These are phyloP conservation scores for Pterulicium gracile DNA, from an alignment of 1,284 basidiomycete genomes.

Conservation along the genomic window DNA sequence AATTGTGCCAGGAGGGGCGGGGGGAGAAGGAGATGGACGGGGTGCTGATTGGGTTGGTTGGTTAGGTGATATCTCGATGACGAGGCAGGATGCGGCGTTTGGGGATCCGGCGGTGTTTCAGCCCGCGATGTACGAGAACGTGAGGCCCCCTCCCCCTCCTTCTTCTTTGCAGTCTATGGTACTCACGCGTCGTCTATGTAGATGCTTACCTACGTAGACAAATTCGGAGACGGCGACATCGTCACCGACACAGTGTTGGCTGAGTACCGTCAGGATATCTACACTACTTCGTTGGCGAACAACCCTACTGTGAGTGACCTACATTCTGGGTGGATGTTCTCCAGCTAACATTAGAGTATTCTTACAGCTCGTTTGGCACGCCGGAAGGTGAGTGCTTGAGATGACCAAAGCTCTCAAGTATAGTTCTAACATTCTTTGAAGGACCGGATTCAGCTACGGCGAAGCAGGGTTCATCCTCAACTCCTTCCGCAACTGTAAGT, in stretches of 20 bases:
- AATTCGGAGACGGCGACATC: not conserved
- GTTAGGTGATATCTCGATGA: constrained; percentile 1
- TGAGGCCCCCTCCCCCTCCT: not conserved
- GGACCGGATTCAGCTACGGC: not conserved
- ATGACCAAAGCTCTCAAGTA: too few species aligned
- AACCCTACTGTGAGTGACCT: too few species aligned
- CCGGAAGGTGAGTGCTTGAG: too few species aligned
- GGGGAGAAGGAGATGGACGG: too few species aligned
- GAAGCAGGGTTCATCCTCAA: not conserved
- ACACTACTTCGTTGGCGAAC: not conserved
- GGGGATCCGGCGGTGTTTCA: not conserved
- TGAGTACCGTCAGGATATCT: not conserved
- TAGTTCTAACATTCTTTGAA: too few species aligned
- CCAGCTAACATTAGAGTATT: too few species aligned
- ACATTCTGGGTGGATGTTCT: too few species aligned
- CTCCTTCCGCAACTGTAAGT: not conserved
- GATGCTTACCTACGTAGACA: not conserved
- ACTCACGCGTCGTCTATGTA: not conserved
- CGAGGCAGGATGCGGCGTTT: not conserved
- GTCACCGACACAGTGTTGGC: not conserved
- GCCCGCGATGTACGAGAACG: not conserved
- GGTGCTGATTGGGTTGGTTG: too few species aligned
- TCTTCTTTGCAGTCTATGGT: not conserved
- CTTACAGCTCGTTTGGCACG: not conserved
- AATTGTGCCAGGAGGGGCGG: too few species aligned